Percentiles rank a stretch among this genome's conserved stretches.
Evolutionary conservation across 163 green algal genomes (phyloP).

Genomic region (Volvox carteri): DNA sequence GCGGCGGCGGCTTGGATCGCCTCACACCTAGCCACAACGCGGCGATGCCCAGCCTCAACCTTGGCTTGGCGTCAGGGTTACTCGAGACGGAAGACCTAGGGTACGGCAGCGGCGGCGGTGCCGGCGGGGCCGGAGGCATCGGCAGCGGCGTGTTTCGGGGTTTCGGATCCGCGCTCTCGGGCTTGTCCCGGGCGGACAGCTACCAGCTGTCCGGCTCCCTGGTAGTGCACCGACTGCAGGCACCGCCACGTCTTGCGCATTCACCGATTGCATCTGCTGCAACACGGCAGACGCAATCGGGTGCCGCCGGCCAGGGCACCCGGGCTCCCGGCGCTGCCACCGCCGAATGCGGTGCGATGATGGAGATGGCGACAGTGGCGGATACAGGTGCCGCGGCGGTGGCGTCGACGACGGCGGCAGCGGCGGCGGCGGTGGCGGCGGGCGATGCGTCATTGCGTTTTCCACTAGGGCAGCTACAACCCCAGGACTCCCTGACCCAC

Average conservation of each 20-base stretch:
- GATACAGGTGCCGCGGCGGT: neutral
- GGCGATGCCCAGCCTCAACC: slow-evolving; percentile 28
- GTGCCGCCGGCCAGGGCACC: neutral
- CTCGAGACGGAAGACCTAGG: neutral
- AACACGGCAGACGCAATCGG: neutral
- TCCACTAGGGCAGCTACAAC: too few species aligned
- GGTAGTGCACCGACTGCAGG: neutral
- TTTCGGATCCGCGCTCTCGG: neutral
- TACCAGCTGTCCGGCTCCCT: neutral
- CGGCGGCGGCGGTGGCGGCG: too few species aligned
- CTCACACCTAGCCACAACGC: neutral
- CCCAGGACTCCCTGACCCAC: too few species aligned
- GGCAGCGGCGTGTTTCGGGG: slow-evolving; percentile 25
- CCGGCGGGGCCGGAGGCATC: neutral
- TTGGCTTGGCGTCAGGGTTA: slow-evolving; percentile 32
- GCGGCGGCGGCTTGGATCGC: neutral
- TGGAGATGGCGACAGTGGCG: too few species aligned
- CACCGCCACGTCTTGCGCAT: neutral
- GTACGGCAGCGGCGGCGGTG: neutral
- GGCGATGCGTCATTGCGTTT: too few species aligned
- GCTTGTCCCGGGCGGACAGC: neutral
- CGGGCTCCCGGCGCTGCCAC: too few species aligned
- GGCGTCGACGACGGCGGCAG: too few species aligned
- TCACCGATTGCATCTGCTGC: too few species aligned
- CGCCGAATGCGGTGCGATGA: too few species aligned